These are phyloP conservation scores for Thozetella sp. DNA, from an alignment of 495 filamentous ascomycete genomes.

Conservation along the genomic window DNA sequence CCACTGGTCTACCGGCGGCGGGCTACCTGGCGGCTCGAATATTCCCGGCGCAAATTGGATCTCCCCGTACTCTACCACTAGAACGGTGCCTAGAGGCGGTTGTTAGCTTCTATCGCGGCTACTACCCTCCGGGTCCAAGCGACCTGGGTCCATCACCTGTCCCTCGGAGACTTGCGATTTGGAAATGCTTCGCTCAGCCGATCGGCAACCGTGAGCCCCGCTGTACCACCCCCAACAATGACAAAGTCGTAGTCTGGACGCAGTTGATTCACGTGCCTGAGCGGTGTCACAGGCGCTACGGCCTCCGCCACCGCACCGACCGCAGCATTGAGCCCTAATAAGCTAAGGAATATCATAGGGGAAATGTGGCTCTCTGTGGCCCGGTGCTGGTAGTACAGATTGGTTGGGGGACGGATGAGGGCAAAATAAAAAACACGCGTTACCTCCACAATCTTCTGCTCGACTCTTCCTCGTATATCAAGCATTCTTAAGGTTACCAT, in stretches of 20 bases:
- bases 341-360: too few relatives aligned
- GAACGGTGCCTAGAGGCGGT: constrained; percentile 30
- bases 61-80: constrained; percentile 45
- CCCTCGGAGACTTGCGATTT: not conserved
- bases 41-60: constrained; percentile 18
- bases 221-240: constrained; percentile 42
- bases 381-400: too few relatives aligned
- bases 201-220: constrained; percentile 42
- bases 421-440: too few relatives aligned
- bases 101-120: not conserved
- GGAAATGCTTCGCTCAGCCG: constrained; percentile 35
- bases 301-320: too few relatives aligned
- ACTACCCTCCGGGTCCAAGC: not conserved
- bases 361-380: too few relatives aligned
- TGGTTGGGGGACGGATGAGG: too few relatives aligned
- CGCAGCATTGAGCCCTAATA: too few relatives aligned
- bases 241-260: constrained; percentile 40
- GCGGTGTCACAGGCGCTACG: too few relatives aligned
- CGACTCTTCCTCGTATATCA: too few relatives aligned
- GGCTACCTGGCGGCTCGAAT: constrained; percentile 19
- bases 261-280: too few relatives aligned
- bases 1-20: constrained; percentile 7
- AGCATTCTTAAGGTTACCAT: too few relatives aligned
- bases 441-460: too few relatives aligned
- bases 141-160: not conserved